phyloP scores from a whole-genome alignment of 106 monocot genomes.

The Hemerocallis citrina region DNA sequence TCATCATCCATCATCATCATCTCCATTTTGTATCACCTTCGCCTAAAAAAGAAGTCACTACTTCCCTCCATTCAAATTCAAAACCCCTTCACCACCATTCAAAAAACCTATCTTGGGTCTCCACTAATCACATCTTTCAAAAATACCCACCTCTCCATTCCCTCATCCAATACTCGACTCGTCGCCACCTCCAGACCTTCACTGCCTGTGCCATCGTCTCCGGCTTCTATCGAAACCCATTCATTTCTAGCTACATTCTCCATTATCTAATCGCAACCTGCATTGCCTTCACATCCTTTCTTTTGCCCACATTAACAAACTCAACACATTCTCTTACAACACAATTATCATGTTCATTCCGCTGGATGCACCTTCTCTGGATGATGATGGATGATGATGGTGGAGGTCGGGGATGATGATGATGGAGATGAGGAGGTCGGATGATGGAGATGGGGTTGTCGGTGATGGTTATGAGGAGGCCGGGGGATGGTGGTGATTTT shows the following conservation, averaged over 20 bases:
- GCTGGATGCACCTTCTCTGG: slow-evolving; percentile 18
- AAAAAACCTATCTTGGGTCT: slow-evolving; percentile 34
- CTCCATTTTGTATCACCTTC: too few relatives aligned
- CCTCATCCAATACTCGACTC: slow-evolving; percentile 26
- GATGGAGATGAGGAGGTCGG: too few relatives aligned
- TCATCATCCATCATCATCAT: too few relatives aligned
- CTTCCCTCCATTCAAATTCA: too few relatives aligned
- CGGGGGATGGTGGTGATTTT: too few relatives aligned
- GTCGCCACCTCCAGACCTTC: slow-evolving; percentile 16
- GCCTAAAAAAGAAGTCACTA: too few relatives aligned
- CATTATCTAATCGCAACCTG: background rate
- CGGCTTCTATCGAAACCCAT: slow-evolving; percentile 50
- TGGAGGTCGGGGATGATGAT: too few relatives aligned
- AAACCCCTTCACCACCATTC: too few relatives aligned
- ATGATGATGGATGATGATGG: too few relatives aligned
- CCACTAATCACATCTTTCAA: slow-evolving; percentile 31
- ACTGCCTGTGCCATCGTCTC: slow-evolving; percentile 46
- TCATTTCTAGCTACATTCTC: slow-evolving; percentile 51
- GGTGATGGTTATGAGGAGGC: too few relatives aligned
- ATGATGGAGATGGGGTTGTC: too few relatives aligned
- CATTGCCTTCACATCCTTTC: slow-evolving; percentile 5
- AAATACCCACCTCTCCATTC: slow-evolving; percentile 39
- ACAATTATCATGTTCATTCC: slow-evolving; percentile 35
- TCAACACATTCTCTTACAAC: slow-evolving; percentile 63
- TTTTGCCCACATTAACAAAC: slow-evolving; percentile 27